phyloP scores from a whole-genome alignment of 208 protist species.

The Leishmania martiniquensis region DNA sequence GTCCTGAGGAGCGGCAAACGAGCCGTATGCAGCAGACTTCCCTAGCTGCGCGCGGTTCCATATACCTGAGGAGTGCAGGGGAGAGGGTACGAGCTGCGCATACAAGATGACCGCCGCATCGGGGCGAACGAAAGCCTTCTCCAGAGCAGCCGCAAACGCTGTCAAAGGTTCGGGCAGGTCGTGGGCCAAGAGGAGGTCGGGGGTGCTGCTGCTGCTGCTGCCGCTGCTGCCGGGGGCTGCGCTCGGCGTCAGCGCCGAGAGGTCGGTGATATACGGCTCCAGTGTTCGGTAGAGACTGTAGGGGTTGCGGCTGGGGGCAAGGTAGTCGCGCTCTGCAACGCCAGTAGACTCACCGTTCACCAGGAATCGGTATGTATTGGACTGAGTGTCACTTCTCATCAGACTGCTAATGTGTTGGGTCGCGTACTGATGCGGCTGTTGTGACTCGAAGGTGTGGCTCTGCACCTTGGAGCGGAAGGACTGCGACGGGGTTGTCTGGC shows the following conservation, averaged over 20 bases:
- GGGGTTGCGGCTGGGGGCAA: slow-evolving; percentile 68
- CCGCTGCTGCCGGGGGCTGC: background rate
- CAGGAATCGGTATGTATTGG: background rate
- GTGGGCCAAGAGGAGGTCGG: background rate
- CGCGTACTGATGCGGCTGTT: background rate
- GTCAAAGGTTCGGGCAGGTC: slow-evolving; percentile 4
- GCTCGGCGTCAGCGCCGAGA: background rate
- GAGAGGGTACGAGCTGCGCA: slow-evolving; percentile 30
- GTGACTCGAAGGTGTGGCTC: slow-evolving; percentile 33
- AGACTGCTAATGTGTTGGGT: background rate
- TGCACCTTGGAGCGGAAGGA: slow-evolving; percentile 34
- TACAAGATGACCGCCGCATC: slow-evolving; percentile 40
- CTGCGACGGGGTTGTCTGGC: slow-evolving; percentile 30
- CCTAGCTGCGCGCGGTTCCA: background rate
- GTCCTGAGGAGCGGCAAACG: slow-evolving; percentile 4
- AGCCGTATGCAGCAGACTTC: background rate
- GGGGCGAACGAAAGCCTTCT: slow-evolving; percentile 18
- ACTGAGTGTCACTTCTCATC: background rate
- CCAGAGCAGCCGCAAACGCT: slow-evolving; percentile 12
- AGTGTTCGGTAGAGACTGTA: slow-evolving; percentile 47
- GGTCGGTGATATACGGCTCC: slow-evolving; percentile 5
- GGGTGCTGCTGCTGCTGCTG: no score
- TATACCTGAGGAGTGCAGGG: background rate
- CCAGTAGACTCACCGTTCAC: background rate
- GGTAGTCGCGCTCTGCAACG: slow-evolving; percentile 40